Evolutionary conservation across 148 eudicot genomes (phyloP), one percentile per base, ranked within the genome.

Genomic region (Arctostaphylos glauca): DNA sequence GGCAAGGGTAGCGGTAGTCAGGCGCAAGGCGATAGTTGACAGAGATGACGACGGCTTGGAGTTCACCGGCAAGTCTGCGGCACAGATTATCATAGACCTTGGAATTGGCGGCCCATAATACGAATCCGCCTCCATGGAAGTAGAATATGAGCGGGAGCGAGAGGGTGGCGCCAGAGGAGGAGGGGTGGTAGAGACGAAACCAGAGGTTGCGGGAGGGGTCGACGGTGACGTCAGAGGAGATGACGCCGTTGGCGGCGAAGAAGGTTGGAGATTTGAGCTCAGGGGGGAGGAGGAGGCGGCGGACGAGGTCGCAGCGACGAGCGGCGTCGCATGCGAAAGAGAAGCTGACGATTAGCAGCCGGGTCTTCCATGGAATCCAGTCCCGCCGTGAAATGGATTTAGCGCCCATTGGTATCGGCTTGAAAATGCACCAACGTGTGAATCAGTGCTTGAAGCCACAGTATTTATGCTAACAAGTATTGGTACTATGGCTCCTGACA

Each of bases 61-160:
- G 12, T 21, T 48, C 19, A 6, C 19, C 14, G 19, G 81, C 73
- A 9, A 79, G 16, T 2, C 73, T 54, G 55, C 74, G 81, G 44
- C 81, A 79, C 2, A 79, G 6, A n/a, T 10, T n/a, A 23, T 79
- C 73, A 23, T 10, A 79, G 56, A 44, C 3, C 53, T 2, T 23
- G 18, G 72, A 5, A 6, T 62, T 14, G 2, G 81, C 3, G n/a
- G 50, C 8, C 15, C 12, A 6, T 41, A 2, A 21, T 9, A 15
- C 3, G 73, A 79, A 79, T 13, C 81, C 81, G 3, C 81, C 74
- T 43, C 81, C 81, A 21, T 79, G 73, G 81, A 79, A 62, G 73
- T 46, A 62, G 31, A 79, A 9, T 2, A 79, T 23, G 23, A 79
- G 38, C 3, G 73, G 73, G 56, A 79, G 73, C 8, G 78, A 19